phyloP scores from a whole-genome alignment of 495 filamentous ascomycete species.

The Aspergillus diversus region DNA sequence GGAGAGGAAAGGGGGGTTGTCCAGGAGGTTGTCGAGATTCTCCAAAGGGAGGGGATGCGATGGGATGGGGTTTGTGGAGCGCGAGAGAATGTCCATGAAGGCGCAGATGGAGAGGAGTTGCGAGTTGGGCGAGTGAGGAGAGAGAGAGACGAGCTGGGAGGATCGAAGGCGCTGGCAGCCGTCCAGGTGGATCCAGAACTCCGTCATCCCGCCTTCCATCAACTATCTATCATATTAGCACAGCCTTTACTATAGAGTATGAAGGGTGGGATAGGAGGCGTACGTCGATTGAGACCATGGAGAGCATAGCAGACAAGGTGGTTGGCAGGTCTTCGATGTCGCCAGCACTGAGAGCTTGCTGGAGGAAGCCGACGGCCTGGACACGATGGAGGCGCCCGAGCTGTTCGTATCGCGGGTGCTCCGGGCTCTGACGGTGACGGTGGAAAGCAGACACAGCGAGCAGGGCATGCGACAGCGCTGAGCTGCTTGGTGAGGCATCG shows the following conservation, averaged over 20 bases:
- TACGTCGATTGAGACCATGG: slow-evolving; percentile 19
- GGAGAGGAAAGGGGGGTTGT: neutral
- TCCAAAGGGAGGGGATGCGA: neutral
- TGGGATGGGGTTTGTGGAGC: slow-evolving; percentile 4
- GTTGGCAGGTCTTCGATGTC: neutral
- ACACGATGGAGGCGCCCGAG: neutral
- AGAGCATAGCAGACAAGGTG: slow-evolving; percentile 14
- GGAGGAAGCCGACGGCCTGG: neutral
- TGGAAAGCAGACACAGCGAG: slow-evolving; percentile 15
- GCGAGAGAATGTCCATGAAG: slow-evolving; percentile 13
- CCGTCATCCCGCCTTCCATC: slow-evolving; percentile 19
- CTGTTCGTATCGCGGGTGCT: neutral
- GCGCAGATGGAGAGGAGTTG: slow-evolving; percentile 4
- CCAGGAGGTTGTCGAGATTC: neutral
- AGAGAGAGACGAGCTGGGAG: neutral
- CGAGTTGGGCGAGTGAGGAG: neutral
- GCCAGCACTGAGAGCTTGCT: slow-evolving; percentile 1
- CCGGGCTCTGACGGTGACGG: neutral
- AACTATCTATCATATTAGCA: slow-evolving; percentile 7
- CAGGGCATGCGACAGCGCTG: slow-evolving; percentile 10
- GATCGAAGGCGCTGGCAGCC: slow-evolving; percentile 11
- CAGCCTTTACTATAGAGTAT: neutral
- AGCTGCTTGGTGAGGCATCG: neutral
- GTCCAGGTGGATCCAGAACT: slow-evolving; percentile 19
- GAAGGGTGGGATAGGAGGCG: neutral